Conservation (phyloP, 805 yeast species). For the Lachancea waltii region DNA sequence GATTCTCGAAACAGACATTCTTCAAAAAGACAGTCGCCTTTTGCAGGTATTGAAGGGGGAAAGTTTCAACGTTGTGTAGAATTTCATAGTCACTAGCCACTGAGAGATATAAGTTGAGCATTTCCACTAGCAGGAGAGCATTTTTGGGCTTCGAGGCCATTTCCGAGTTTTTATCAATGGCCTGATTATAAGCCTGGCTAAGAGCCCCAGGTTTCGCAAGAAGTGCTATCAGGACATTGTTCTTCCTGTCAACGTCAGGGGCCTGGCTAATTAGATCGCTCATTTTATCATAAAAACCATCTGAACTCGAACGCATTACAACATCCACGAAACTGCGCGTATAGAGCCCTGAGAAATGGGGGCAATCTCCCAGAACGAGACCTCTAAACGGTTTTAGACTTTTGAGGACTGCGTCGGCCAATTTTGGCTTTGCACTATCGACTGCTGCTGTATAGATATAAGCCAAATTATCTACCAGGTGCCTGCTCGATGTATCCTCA, state of each 20-base stretch:
- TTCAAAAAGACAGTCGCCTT: constrained; percentile 17
- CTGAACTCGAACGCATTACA: constrained; percentile 10
- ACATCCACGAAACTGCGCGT: constrained; percentile 13
- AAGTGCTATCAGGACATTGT: constrained; percentile 13
- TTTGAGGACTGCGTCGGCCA: too few species aligned
- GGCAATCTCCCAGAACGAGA: too few species aligned
- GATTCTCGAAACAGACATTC: constrained; percentile 16
- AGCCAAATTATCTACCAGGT: constrained; percentile 15
- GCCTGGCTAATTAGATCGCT: constrained; percentile 12
- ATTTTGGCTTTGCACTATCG: too few species aligned
- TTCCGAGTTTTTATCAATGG: background rate
- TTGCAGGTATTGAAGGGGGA: constrained; percentile 15
- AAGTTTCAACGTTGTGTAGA: constrained; percentile 11
- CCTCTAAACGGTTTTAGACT: too few species aligned
- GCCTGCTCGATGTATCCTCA: background rate
- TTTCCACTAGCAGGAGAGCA: constrained; percentile 14
- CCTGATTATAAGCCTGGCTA: constrained; percentile 7
- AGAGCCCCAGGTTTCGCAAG: constrained; percentile 16
- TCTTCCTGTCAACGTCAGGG: constrained; percentile 12
- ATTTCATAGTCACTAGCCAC: constrained; percentile 29
- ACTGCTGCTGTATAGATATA: constrained; percentile 9
- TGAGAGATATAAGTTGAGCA: constrained; percentile 21
- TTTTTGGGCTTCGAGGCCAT: constrained; percentile 3
- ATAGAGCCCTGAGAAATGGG: constrained; percentile 8
- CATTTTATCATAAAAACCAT: constrained; percentile 6